Percentiles rank a stretch among this genome's conserved stretches.
Evolutionary conservation across 352 stramenopile genomes (phyloP).

Genomic region (Phytophthora hybrid): DNA sequence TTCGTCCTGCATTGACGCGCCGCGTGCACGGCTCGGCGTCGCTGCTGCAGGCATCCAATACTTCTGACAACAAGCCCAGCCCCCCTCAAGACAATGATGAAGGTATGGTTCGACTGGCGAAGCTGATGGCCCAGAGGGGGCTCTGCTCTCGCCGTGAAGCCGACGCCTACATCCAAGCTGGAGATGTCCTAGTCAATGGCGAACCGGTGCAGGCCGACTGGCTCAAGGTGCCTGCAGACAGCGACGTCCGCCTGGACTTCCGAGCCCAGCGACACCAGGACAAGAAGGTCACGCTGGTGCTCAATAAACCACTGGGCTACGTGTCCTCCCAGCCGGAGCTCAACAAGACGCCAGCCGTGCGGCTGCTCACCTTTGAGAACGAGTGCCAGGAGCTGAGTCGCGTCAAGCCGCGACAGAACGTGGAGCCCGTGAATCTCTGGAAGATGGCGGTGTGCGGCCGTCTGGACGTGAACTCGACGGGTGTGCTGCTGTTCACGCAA

Average conservation of each 20-base stretch:
- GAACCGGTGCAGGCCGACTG: constrained; percentile 70
- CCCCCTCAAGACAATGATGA: constrained; percentile 21
- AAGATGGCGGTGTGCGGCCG: constrained; percentile 88
- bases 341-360: constrained; percentile 72
- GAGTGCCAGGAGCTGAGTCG: constrained; percentile 74
- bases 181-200: constrained; percentile 79
- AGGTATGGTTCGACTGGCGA: constrained; percentile 69
- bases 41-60: constrained; percentile 18
- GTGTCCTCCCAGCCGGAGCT: constrained; percentile 84
- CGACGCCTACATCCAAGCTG: constrained; percentile 82
- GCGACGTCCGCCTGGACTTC: constrained; percentile 66
- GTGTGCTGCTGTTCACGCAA: constrained; percentile 84
- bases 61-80: background rate
- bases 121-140: constrained; percentile 82
- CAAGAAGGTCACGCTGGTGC: constrained; percentile 81
- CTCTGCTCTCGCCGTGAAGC: constrained; percentile 86
- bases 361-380: constrained; percentile 81
- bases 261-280: constrained; percentile 75
- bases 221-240: constrained; percentile 71
- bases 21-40: constrained; percentile 26
- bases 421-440: constrained; percentile 67
- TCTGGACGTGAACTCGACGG: constrained; percentile 87
- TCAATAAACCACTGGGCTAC: constrained; percentile 87
- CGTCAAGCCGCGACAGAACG: constrained; percentile 41
- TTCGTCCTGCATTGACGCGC: constrained; percentile 31